Base-by-base conservation (phyloP, 1,139 yeast genomes). In the Sugiyamaella novakii region DNA sequence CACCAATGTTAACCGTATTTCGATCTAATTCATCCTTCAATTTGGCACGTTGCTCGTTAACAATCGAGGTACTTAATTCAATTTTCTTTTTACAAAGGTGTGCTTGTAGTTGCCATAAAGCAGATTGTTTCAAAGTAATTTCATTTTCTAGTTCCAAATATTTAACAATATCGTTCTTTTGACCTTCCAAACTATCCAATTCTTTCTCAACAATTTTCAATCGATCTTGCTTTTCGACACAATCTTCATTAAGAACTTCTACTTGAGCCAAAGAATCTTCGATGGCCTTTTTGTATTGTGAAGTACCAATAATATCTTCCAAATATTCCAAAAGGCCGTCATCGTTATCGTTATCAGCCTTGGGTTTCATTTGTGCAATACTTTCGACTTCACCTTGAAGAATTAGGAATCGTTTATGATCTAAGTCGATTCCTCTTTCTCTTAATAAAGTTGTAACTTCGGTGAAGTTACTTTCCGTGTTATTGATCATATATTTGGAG, bases 341-440 rank as follows among this genome's bases (percentile, higher is more conserved):
- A 59, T 92, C 98, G 57, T 81, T 82, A 50, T 89, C 96, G 46
- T 77, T 80, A 61, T 92, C 98, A 0, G 97, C 98, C 63, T 92
- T 92, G 7, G 98, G 87, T 63, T 91, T 91, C 99, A 94, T 94
- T 66, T 92, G 98, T 0, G 98, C 97, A 63, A 94, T 94, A 51
- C 92, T 85, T 69, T 94, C 99, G 33, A 94, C 98, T 66, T 94
- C 99, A 61, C 99, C 99, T 69, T 94, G 99, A 39, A 94, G 73
- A 63, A 94, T 94, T 58, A 94, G 75, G 61, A 94, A 94, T 58
- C 99, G 75, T 63, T 94, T 92, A 66, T 94, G 98, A 61, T 91
- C 96, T 55, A 94, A 74, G 68, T 94, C 98, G 51, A 94, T 86
- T 1, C 98, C 98, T 60, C 88, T 82, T n/a, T 78, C 82, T 54